A percentile compares a stretch with the other conserved stretches of the same genome.
Evolutionary conservation across 495 filamentous ascomycete species (phyloP).

Genomic region (Elasticomyces elasticus): DNA sequence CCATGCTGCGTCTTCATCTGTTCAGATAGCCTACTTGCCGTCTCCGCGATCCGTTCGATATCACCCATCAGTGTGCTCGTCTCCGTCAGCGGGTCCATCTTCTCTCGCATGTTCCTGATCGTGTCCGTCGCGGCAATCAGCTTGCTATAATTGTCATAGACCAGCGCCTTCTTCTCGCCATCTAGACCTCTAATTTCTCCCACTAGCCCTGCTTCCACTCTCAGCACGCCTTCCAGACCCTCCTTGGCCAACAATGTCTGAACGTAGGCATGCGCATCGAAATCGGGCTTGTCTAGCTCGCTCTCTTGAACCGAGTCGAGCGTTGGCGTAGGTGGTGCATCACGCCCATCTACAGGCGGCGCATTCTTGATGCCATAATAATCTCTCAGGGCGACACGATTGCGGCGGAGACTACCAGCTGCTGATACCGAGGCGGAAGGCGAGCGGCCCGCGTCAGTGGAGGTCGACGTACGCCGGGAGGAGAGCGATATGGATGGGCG

Average conservation of each 20-base stretch:
- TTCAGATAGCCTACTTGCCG: conserved; percentile 52
- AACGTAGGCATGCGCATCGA: conserved; percentile 51
- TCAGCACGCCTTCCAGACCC: conserved; percentile 54
- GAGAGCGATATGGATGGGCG: conserved; percentile 52
- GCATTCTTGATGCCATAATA: conserved; percentile 78
- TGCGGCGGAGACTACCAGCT: conserved; percentile 41
- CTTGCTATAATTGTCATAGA: conserved; percentile 98
- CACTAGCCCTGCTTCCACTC: conserved; percentile 53
- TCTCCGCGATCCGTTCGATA: conserved; percentile 71
- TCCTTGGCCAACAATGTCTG: conserved; percentile 52
- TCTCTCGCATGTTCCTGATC: conserved; percentile 71
- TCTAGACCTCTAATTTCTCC: conserved; percentile 79
- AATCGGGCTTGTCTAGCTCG: conserved; percentile 49
- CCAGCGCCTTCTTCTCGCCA: conserved; percentile 89
- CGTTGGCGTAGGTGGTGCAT: conserved; percentile 14
- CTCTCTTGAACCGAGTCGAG: conserved; percentile 32
- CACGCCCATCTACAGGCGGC: conserved; percentile 25
- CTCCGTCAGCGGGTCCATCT: conserved; percentile 64
- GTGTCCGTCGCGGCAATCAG: conserved; percentile 91
- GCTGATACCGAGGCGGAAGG: conserved; percentile 26
- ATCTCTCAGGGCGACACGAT: conserved; percentile 77
- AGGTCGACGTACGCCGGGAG: conserved; percentile 64
- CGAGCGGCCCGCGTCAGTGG: conserved; percentile 50
- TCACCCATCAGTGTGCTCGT: conserved; percentile 64
- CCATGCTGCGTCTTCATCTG: conserved; percentile 30